Conservation (phyloP, 352 stramenopile species). For the Globisporangium nodosum region DNA sequence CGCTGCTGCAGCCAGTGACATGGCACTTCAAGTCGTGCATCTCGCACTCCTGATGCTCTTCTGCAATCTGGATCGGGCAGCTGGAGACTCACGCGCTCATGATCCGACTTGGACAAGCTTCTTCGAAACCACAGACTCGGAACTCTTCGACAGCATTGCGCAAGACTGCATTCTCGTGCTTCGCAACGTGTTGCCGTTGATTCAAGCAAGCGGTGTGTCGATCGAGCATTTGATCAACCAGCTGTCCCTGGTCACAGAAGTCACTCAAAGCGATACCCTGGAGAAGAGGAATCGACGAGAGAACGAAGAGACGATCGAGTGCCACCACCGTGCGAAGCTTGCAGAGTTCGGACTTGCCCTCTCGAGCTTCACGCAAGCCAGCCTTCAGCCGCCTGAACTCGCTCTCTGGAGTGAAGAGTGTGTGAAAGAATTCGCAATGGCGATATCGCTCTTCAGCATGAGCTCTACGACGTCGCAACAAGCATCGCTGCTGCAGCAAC, state of each 20-base stretch:
- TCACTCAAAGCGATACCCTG: background rate
- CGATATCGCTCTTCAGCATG: slow-evolving; percentile 22
- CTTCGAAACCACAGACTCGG: slow-evolving; percentile 10
- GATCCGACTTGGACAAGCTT: background rate
- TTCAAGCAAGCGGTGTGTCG: slow-evolving; percentile 18
- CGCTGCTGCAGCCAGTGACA: slow-evolving; percentile 2
- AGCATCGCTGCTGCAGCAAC: background rate
- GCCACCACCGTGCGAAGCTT: background rate
- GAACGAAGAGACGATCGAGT: background rate
- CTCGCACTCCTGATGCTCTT: slow-evolving; percentile 25
- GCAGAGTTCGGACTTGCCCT: slow-evolving; percentile 15
- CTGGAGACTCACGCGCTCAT: background rate
- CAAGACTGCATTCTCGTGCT: slow-evolving; percentile 48
- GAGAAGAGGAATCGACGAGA: background rate
- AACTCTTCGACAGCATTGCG: slow-evolving; percentile 19
- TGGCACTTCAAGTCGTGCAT: slow-evolving; percentile 26
- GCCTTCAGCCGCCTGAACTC: slow-evolving; percentile 22
- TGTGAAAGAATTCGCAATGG: slow-evolving; percentile 45
- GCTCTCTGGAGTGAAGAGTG: slow-evolving; percentile 53
- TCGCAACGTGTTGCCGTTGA: slow-evolving; percentile 32
- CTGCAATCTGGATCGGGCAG: background rate
- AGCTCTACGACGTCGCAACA: background rate
- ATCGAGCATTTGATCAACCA: slow-evolving; percentile 12
- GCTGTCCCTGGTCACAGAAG: background rate
- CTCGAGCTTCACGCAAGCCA: slow-evolving; percentile 1